phyloP scores from a whole-genome alignment of 2,329 filamentous ascomycete genomes.

The Botrytis hyacinthi region DNA sequence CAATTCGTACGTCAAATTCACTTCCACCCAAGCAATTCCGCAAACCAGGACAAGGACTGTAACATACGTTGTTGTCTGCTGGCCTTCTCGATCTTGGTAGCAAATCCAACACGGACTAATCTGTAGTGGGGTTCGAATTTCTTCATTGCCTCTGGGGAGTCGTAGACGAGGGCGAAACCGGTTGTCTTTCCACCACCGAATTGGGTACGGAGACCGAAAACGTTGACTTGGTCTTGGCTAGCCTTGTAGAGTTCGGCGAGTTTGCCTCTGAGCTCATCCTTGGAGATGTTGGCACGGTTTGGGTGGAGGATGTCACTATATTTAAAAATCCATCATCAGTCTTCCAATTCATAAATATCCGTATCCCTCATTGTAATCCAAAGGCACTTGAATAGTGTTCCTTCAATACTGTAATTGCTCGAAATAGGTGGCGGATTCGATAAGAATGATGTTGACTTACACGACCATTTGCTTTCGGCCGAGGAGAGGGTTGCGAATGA shows the following conservation, averaged over 20 bases:
- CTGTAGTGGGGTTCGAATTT: slow-evolving; percentile 99
- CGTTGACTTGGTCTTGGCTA: slow-evolving; percentile 93
- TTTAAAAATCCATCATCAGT: slow-evolving; percentile 25
- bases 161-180: slow-evolving; percentile 98
- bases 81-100: slow-evolving; percentile 93
- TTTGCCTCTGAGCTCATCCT: slow-evolving; percentile 96
- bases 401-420: slow-evolving; percentile 1
- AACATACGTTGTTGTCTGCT: slow-evolving; percentile 98
- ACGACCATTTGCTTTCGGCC: slow-evolving; percentile 99
- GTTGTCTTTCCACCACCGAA: slow-evolving; percentile 99
- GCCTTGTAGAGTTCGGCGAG: slow-evolving; percentile 96
- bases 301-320: slow-evolving; percentile 98
- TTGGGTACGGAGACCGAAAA: slow-evolving; percentile 98
- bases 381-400: neutral
- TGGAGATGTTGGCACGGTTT: slow-evolving; percentile 96
- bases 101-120: slow-evolving; percentile 88
- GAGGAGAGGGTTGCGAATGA: slow-evolving; percentile 99
- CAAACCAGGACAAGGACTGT: slow-evolving; percentile 19
- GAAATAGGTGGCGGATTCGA: slow-evolving; percentile 24
- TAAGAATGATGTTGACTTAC: slow-evolving; percentile 58
- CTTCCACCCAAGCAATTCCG: slow-evolving; percentile 2
- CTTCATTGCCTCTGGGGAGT: slow-evolving; percentile 97
- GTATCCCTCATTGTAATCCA: slow-evolving; percentile 1
- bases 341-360: slow-evolving; percentile 23
- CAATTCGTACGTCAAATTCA: slow-evolving; percentile 10